Evolutionary conservation across 2,329 filamentous ascomycete genomes (phyloP).

Genomic region (Colletotrichum echinochloae): DNA sequence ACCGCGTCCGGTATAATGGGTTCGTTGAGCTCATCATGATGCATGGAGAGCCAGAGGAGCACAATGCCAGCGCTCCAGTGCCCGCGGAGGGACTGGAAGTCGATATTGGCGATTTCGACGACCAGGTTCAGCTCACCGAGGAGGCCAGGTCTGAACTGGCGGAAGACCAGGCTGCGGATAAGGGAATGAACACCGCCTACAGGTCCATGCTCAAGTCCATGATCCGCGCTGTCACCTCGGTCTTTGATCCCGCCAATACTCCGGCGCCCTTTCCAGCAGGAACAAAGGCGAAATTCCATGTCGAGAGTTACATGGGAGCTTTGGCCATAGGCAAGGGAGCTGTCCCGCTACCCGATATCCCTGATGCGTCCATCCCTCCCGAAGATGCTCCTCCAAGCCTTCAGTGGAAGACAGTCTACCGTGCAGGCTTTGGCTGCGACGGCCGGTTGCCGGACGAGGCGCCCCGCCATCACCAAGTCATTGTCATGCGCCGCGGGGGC

Average conservation of each 20-base stretch:
- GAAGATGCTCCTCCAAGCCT: slow-evolving; percentile 59
- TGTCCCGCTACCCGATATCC: slow-evolving; percentile 75
- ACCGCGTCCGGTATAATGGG: slow-evolving; percentile 77
- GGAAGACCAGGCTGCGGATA: slow-evolving; percentile 43
- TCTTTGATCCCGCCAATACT: slow-evolving; percentile 53
- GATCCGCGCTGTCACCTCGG: slow-evolving; percentile 60
- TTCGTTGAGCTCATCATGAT: slow-evolving; percentile 81
- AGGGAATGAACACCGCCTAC: slow-evolving; percentile 44
- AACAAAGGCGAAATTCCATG: slow-evolving; percentile 47
- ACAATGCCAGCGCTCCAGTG: slow-evolving; percentile 45
- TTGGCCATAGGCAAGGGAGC: slow-evolving; percentile 69
- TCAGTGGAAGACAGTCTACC: slow-evolving; percentile 77
- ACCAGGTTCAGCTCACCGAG: slow-evolving; percentile 36
- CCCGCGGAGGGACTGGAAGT: slow-evolving; percentile 26
- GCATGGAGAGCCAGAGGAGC: slow-evolving; percentile 46
- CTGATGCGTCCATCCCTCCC: slow-evolving; percentile 63
- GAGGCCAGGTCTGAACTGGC: slow-evolving; percentile 34
- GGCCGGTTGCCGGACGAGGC: slow-evolving; percentile 64
- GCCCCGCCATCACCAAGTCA: slow-evolving; percentile 74
- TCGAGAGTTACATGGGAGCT: slow-evolving; percentile 61
- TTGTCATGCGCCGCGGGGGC: slow-evolving; percentile 83
- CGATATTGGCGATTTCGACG: slow-evolving; percentile 37
- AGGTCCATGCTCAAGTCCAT: slow-evolving; percentile 61
- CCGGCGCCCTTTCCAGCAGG: slow-evolving; percentile 47
- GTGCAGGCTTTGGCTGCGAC: slow-evolving; percentile 77